Evolutionary conservation across 352 stramenopile genomes (phyloP).

Genomic region (Phytophthora melonis): DNA sequence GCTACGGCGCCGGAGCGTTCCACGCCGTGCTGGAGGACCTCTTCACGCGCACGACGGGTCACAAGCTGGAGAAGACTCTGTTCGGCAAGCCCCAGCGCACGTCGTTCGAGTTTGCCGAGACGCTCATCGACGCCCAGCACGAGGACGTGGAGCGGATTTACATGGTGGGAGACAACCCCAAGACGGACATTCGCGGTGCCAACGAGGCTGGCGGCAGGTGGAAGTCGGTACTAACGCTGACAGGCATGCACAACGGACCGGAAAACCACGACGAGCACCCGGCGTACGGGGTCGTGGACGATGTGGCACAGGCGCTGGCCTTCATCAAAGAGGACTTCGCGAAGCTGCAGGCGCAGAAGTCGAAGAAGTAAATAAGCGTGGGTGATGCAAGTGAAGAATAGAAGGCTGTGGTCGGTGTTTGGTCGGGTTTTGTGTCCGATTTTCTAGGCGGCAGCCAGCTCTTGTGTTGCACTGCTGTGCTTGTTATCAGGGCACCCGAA

Average conservation of each 20-base stretch:
- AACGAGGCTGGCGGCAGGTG: conserved; percentile 78
- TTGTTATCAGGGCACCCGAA: too few relatives aligned
- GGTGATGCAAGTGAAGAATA: background rate
- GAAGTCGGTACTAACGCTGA: conserved; percentile 88
- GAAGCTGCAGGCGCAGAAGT: conserved; percentile 34
- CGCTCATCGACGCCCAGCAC: conserved; percentile 78
- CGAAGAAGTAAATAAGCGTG: background rate
- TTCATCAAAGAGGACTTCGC: conserved; percentile 86
- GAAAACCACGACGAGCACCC: conserved; percentile 72
- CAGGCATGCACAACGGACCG: conserved; percentile 80
- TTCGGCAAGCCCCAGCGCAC: conserved; percentile 84
- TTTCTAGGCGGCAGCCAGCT: too few relatives aligned
- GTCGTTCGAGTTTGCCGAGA: conserved; percentile 82
- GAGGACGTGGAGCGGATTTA: conserved; percentile 77
- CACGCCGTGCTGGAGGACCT: conserved; percentile 82
- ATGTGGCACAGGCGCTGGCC: conserved; percentile 70
- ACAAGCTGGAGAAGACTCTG: conserved; percentile 74
- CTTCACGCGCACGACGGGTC: conserved; percentile 84
- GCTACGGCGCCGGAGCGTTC: conserved; percentile 85
- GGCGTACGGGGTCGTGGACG: conserved; percentile 77
- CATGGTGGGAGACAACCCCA: conserved; percentile 90
- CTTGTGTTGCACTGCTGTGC: too few relatives aligned
- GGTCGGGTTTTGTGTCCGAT: too few relatives aligned
- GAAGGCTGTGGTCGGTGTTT: background rate
- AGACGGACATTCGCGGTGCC: conserved; percentile 84